Conservation (phyloP, 192 early-diverging fungal species). For the Mortierella hygrophila region DNA sequence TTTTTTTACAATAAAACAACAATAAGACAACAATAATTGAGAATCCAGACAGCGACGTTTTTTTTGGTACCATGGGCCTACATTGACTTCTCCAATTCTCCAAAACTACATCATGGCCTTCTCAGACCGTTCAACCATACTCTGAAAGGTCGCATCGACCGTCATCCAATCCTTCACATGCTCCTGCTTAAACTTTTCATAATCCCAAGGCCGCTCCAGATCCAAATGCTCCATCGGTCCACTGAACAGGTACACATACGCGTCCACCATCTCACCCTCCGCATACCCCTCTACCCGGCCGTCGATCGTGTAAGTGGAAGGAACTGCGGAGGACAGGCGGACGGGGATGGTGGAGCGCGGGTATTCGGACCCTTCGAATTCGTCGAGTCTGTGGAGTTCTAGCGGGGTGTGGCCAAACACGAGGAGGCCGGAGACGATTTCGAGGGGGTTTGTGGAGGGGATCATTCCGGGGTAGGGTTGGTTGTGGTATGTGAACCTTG, state of each 20-base stretch:
- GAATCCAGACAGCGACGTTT: neutral
- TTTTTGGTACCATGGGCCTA: no score
- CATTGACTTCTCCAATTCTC: no score
- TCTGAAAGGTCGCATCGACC: conserved; percentile 13
- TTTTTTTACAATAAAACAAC: neutral
- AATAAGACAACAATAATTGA: neutral
- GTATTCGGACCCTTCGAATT: conserved; percentile 43
- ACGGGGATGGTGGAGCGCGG: conserved; percentile 10
- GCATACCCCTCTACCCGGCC: neutral
- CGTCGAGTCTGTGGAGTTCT: conserved; percentile 27
- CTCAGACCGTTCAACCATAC: conserved; percentile 14
- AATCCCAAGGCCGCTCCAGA: conserved; percentile 28
- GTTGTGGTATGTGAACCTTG: conserved; percentile 35
- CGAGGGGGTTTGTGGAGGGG: neutral
- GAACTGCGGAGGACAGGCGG: neutral
- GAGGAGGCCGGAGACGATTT: conserved; percentile 24
- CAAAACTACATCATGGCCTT: neutral
- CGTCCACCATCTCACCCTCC: neutral
- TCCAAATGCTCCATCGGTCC: conserved; percentile 29
- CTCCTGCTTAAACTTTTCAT: conserved; percentile 25
- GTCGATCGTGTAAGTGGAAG: conserved; percentile 9
- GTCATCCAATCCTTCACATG: conserved; percentile 28
- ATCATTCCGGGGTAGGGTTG: conserved; percentile 48
- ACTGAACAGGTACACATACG: conserved; percentile 23
- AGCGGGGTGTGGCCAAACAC: conserved; percentile 33